These are phyloP conservation scores for Eimeria zaria DNA, from an alignment of 169 alveolate species.

Conservation along the genomic window DNA sequence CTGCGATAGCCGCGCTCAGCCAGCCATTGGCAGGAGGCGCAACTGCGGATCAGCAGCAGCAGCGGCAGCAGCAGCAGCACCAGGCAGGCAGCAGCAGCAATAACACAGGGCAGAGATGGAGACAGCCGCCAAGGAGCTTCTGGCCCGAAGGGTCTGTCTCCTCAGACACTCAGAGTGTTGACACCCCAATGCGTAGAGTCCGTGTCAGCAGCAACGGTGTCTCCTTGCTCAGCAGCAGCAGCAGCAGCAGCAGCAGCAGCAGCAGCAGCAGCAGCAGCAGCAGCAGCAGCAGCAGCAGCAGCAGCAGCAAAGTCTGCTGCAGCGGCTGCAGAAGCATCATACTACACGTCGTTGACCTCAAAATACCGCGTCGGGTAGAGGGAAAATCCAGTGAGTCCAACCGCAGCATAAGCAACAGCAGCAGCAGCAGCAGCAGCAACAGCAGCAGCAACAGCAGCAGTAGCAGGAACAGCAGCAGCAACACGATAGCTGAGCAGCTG, in stretches of 20 bases:
- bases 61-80: constrained; percentile 43
- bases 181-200: constrained; percentile 16
- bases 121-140: constrained; percentile 57
- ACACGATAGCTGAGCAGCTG: no score
- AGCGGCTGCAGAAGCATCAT: constrained; percentile 29
- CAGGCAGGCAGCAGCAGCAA: constrained; percentile 36
- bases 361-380: constrained; percentile 24
- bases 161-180: constrained; percentile 57
- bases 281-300: no score
- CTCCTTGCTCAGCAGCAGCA: neutral
- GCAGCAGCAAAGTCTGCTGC: constrained; percentile 48
- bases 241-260: constrained; percentile 44
- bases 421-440: constrained; percentile 40
- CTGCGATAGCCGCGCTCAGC: neutral
- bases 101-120: constrained; percentile 60
- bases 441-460: constrained; percentile 48
- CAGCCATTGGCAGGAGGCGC: neutral
- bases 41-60: constrained; percentile 8
- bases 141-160: constrained; percentile 65
- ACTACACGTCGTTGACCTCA: constrained; percentile 30
- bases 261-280: constrained; percentile 39
- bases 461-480: constrained; percentile 17
- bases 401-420: constrained; percentile 35
- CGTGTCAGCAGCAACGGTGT: constrained; percentile 55
- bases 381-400: constrained; percentile 42